Evolutionary conservation across 176 grass and related monocot genomes (phyloP).

Genomic region (Musa beccarii): DNA sequence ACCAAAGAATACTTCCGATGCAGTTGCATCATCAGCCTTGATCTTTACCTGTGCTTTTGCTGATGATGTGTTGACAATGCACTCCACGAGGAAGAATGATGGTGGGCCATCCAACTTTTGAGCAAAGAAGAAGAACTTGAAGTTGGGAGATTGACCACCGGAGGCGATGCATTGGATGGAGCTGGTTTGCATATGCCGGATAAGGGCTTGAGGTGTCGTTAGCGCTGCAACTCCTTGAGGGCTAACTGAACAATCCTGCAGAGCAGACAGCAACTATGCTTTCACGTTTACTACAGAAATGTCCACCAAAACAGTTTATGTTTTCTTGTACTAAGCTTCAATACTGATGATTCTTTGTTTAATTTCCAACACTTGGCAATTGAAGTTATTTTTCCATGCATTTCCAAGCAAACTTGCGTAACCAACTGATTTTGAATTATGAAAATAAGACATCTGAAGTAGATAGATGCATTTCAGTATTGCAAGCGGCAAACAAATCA

Average conservation of each 20-base stretch:
- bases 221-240: conserved; percentile 71
- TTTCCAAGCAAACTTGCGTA: neutral
- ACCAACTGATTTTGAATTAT: neutral
- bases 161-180: conserved; percentile 92
- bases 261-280: neutral
- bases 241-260: conserved; percentile 62
- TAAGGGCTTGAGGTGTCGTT: conserved; percentile 72
- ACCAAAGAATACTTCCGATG: conserved; percentile 54
- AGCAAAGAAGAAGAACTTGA: conserved; percentile 97
- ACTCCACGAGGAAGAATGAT: conserved; percentile 86
- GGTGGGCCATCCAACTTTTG: conserved; percentile 58
- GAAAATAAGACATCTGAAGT: neutral
- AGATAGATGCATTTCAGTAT: neutral
- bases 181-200: conserved; percentile 84
- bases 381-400: neutral
- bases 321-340: neutral
- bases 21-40: conserved; percentile 70
- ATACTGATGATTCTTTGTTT: neutral
- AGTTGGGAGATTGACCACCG: conserved; percentile 87
- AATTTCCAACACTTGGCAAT: neutral
- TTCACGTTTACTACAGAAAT: neutral
- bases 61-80: conserved; percentile 79
- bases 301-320: neutral
- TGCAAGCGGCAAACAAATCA: too few species aligned
- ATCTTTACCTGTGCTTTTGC: conserved; percentile 82